Conservation (phyloP, 371 early-diverging fungal genomes). For the Pancytospora philotis region DNA sequence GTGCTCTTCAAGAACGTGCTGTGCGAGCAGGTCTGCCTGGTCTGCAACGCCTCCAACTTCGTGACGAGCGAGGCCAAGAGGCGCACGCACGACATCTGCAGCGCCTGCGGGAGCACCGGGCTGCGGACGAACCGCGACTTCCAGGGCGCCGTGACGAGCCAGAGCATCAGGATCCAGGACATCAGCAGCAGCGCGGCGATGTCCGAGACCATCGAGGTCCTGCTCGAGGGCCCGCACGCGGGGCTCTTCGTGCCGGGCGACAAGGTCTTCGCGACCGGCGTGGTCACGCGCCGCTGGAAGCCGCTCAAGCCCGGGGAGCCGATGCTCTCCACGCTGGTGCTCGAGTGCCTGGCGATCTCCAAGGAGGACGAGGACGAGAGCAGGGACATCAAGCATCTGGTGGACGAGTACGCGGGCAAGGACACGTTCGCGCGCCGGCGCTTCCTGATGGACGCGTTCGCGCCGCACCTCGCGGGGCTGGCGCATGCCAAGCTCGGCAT, state of each 20-base stretch:
- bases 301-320: slow-evolving; percentile 31
- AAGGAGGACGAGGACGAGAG: slow-evolving; percentile 19
- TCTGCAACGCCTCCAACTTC: slow-evolving; percentile 34
- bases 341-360: slow-evolving; percentile 36
- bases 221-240: slow-evolving; percentile 42
- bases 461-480: slow-evolving; percentile 44
- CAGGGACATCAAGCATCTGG: slow-evolving; percentile 5
- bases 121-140: slow-evolving; percentile 26
- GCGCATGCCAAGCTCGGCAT: slow-evolving; percentile 50
- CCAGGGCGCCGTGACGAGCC: slow-evolving; percentile 35
- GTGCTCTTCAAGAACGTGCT: slow-evolving; percentile 46
- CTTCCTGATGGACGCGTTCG: slow-evolving; percentile 43
- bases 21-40: slow-evolving; percentile 33
- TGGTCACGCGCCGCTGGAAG: slow-evolving; percentile 42
- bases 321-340: slow-evolving; percentile 38
- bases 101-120: slow-evolving; percentile 40
- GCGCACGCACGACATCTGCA: slow-evolving; percentile 38
- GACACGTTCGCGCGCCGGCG: slow-evolving; percentile 31
- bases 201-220: slow-evolving; percentile 48
- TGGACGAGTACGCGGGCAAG: neutral
- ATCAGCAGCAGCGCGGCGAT: slow-evolving; percentile 40
- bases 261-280: slow-evolving; percentile 46
- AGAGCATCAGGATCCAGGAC: slow-evolving; percentile 51
- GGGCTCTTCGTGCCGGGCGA: slow-evolving; percentile 53
- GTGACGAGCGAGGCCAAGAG: slow-evolving; percentile 5